phyloP scores from a whole-genome alignment of 345 rosid genomes.

The Syzygium aqueum region DNA sequence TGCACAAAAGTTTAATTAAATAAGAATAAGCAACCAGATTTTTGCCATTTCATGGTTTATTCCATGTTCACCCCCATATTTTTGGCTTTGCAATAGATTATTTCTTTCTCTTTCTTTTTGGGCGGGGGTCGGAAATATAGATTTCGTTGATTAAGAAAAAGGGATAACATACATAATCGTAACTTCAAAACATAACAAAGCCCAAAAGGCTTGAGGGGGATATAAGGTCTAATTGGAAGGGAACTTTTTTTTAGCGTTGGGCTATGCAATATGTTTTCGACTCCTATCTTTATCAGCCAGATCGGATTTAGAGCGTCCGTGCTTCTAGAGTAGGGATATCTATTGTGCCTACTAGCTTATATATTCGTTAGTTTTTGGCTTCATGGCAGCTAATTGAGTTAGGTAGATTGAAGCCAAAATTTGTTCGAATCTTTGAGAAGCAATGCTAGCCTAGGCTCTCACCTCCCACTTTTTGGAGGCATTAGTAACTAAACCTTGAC shows the following conservation, averaged over 20 bases:
- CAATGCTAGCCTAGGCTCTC: not conserved
- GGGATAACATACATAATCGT: no score
- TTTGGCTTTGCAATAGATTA: no score
- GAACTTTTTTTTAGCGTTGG: no score
- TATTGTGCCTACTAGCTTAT: not conserved
- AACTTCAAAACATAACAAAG: no score
- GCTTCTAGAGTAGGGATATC: not conserved
- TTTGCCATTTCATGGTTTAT: not conserved
- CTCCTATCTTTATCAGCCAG: not conserved
- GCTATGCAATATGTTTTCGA: not conserved
- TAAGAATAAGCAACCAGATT: not conserved
- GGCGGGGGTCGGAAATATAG: no score
- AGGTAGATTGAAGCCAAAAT: not conserved
- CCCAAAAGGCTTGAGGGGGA: no score
- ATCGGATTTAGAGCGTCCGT: not conserved
- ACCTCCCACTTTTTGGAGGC: not conserved
- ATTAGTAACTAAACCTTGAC: not conserved
- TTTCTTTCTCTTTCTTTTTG: no score
- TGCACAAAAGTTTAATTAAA: not conserved
- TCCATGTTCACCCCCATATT: no score
- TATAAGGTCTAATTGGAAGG: no score
- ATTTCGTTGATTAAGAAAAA: no score
- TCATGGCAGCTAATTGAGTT: not conserved
- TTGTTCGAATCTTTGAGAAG: not conserved
- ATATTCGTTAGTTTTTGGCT: not conserved